Base-by-base conservation (phyloP, 805 yeast species). In the Phaffomyces opuntiae region DNA sequence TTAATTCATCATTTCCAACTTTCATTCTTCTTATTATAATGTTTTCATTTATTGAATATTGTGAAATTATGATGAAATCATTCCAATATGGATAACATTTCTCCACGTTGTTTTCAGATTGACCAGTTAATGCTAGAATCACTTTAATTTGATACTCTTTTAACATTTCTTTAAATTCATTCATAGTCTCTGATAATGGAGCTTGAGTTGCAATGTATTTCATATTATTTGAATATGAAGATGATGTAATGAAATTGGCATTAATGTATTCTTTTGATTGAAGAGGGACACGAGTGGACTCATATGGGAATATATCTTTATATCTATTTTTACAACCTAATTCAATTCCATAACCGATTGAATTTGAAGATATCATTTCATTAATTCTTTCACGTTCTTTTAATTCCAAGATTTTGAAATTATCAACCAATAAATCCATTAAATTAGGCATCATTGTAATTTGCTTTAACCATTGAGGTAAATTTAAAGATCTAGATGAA, bases 181-280 rank as follows among this genome's bases (percentile, higher is more conserved):
- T 80, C 25, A 82, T 73, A 0, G 98, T 91, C 35, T 74, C 73
- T 3, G 60, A 62, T 48, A 86, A 63, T 3, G 99, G 99, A 2
- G 96, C 99, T 62, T 91, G 96, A 1, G 95, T 77, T 0, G 96
- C 96, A 55, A 90, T 86, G 58, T 83, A 85, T 36, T 74, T 72
- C 36, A 65, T 48, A 6, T 55, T 42, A 2, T 53, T 43, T 8
- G 24, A 21, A 21, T 52, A 25, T 2, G 47, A 46, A 26, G 61
- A 58, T 25, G 61, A 55, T 11, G 51, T 51, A 40, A 87, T 64
- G 65, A 87, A 84, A 24, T 90, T 87, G 0, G 98, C 99, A 65
- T 90, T 90, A 55, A 90, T 87, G 62, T 90, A 90, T 60, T 37
- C 14, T 45, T 68, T 62, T 39, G 43, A 9, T 45, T 64, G 62